A percentile compares a stretch with the other conserved stretches of the same genome.
These are phyloP conservation scores for Strobilomyces dryophilus DNA, from an alignment of 768 basidiomycete species.

Conservation along the genomic window DNA sequence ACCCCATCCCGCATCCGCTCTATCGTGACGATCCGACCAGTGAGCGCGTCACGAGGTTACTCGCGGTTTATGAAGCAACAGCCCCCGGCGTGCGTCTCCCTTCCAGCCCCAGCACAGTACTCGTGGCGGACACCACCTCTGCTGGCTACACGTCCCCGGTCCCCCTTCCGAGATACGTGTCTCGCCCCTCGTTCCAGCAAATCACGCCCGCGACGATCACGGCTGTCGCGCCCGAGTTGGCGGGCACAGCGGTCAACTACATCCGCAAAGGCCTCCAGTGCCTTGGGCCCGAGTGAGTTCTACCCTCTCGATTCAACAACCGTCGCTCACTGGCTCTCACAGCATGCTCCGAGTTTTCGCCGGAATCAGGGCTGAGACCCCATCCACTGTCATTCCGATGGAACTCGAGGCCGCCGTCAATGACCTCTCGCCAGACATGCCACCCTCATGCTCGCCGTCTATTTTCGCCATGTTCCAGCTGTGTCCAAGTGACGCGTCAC, in stretches of 20 bases:
- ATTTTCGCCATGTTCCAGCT: no score
- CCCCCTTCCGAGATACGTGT: slow-evolving; percentile 22
- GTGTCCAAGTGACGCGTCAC: no score
- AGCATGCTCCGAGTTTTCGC: no score
- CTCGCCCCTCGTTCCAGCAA: slow-evolving; percentile 16
- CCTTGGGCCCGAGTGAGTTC: slow-evolving; percentile 28
- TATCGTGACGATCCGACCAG: slow-evolving; percentile 23
- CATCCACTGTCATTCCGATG: no score
- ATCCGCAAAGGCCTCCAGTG: slow-evolving; percentile 26
- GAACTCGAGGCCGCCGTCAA: no score
- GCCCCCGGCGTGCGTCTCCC: no score
- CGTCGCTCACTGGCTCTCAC: no score
- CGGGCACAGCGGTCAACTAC: slow-evolving; percentile 19
- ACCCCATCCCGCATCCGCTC: slow-evolving; percentile 5
- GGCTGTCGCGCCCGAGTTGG: slow-evolving; percentile 26
- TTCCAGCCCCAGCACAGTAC: no score
- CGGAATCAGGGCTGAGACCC: no score
- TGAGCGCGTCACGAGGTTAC: slow-evolving; percentile 3
- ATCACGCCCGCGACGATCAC: slow-evolving; percentile 15
- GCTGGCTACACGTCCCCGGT: slow-evolving; percentile 9
- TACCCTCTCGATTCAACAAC: background rate
- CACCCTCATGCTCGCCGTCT: no score
- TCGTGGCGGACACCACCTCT: slow-evolving; percentile 1
- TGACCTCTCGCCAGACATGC: no score
- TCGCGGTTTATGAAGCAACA: no score